Base-by-base conservation (phyloP, 129 eudicot genomes). In the Heracleum sosnowskyi region DNA sequence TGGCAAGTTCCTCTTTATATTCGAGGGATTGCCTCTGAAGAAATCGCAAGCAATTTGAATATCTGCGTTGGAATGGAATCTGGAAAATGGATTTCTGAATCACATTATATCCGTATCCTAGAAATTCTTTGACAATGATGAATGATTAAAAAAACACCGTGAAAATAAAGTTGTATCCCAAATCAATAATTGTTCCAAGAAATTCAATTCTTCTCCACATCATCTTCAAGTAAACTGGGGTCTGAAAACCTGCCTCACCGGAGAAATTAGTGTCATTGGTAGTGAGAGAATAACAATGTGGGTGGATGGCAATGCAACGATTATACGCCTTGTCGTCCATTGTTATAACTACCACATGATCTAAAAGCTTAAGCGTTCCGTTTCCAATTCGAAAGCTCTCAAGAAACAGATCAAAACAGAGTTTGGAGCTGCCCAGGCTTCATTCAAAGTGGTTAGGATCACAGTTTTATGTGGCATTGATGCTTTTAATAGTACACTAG, bases 51-150 rank as follows among this genome's bases (percentile, higher is more conserved):
- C 85, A 51, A 89, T 90, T 84, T 92, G 93, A 78, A 92, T 88
- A 76, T 92, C 92, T 3, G 83, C 85, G 7, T 88, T 87, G 2
- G 81, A 36, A 77, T 85, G 79, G 47, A 92, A 90, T 33, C 83
- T 86, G 36, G 86, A 89, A 79, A 90, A 90, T 68, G 97, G 96
- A 75, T 90, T 83, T 47, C 97, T 78, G 69, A 92, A n/a, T n/a
- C 97, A 92, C 93, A 90, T 88, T 55, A 92, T 80, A 76, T 92
- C 97, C 4, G 96, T 84, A 80, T 92, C 97, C 96, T 74, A 42
- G 31, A 35, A 41, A 28, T 12, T 31, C 37, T 49, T 76, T 55
- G 16, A 28, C 17, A 35, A 49, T 51, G 11, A 57, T 2, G 55
- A 22, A 53, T 72, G 17, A 62, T 24, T n/a, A 11, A 72, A 8